Conservation (phyloP, 805 yeast genomes). For the Maudiozyma turicensis region DNA sequence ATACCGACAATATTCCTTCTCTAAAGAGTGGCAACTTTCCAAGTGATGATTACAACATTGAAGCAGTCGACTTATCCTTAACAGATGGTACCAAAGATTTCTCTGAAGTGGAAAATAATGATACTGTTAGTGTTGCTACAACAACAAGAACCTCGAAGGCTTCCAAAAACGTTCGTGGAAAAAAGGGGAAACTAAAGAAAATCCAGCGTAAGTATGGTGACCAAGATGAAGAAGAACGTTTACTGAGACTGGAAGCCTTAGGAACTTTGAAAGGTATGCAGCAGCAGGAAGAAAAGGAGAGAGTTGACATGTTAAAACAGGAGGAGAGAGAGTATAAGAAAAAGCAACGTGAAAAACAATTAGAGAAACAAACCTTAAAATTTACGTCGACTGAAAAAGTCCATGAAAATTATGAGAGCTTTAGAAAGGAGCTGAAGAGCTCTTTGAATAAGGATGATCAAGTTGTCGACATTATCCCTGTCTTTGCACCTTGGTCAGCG, state of each 20-base stretch:
- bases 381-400: conserved; percentile 32
- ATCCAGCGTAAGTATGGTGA: conserved; percentile 75
- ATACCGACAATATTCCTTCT: no score
- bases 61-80: no score
- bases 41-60: no score
- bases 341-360: conserved; percentile 31
- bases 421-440: conserved; percentile 30
- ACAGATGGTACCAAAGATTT: neutral
- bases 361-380: conserved; percentile 29
- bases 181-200: conserved; percentile 73
- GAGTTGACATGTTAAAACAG: conserved; percentile 29
- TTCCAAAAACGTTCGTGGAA: conserved; percentile 59
- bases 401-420: conserved; percentile 36
- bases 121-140: conserved; percentile 9
- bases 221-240: conserved; percentile 85
- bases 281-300: conserved; percentile 29
- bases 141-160: conserved; percentile 17
- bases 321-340: conserved; percentile 28
- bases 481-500: conserved; percentile 90
- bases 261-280: conserved; percentile 66
- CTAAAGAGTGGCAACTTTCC: no score
- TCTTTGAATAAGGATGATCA: conserved; percentile 35
- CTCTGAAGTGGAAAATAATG: conserved; percentile 2
- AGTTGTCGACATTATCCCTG: conserved; percentile 60
- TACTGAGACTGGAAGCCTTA: conserved; percentile 62